Percentiles rank a stretch among this genome's conserved stretches.
phyloP scores from a whole-genome alignment of 352 stramenopile species.

The Aphanomyces cochlioides region DNA sequence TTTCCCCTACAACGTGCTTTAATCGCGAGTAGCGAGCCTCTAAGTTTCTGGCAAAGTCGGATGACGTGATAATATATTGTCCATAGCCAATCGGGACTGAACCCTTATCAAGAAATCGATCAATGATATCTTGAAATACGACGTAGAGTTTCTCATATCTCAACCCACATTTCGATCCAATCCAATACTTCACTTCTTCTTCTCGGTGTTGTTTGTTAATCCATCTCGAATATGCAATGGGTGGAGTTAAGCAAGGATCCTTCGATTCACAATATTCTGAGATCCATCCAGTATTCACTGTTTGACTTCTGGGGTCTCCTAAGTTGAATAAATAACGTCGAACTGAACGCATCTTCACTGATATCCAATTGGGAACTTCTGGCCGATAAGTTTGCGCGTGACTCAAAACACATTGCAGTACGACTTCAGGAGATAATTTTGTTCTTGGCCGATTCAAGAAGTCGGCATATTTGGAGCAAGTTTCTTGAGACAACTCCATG shows the following conservation, averaged over 20 bases:
- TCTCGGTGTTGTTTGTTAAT: neutral
- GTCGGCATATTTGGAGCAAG: conserved; percentile 24
- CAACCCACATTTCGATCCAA: neutral
- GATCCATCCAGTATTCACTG: conserved; percentile 2
- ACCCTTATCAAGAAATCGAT: conserved; percentile 19
- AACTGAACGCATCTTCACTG: neutral
- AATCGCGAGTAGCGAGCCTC: neutral
- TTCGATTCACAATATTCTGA: conserved; percentile 17
- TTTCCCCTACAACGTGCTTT: neutral
- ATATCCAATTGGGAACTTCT: conserved; percentile 1
- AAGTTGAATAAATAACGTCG: conserved; percentile 15
- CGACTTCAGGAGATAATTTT: conserved; percentile 3
- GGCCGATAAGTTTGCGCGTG: neutral
- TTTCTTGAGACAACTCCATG: neutral
- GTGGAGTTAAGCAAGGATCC: conserved; percentile 15
- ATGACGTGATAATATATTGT: conserved; percentile 16
- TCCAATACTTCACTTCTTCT: conserved; percentile 9
- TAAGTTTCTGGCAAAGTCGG: conserved; percentile 5
- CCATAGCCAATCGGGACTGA: conserved; percentile 19
- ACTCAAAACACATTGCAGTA: conserved; percentile 12
- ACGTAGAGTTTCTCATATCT: neutral
- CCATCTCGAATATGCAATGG: conserved; percentile 9
- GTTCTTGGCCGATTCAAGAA: conserved; percentile 18
- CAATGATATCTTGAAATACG: conserved; percentile 15
- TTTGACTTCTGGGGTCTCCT: conserved; percentile 1